These are phyloP conservation scores for Teratosphaeria epicoccoides DNA, from an alignment of 2,329 filamentous ascomycete species.

Conservation along the genomic window DNA sequence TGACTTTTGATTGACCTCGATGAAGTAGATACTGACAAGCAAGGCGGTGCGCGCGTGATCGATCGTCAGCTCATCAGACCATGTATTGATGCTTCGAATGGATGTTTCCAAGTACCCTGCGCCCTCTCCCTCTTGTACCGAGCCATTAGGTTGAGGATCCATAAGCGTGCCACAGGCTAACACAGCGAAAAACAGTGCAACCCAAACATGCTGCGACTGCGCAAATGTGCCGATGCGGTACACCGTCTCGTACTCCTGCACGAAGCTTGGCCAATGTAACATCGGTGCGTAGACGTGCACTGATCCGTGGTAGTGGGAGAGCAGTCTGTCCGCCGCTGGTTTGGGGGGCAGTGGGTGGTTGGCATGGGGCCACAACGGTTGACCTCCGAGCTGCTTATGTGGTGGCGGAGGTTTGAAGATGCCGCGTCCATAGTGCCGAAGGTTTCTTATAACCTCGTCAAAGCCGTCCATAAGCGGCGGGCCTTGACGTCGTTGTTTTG, in stretches of 20 bases:
- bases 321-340: conserved; percentile 57
- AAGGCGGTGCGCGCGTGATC: conserved; percentile 65
- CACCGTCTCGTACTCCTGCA: conserved; percentile 62
- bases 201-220: conserved; percentile 57
- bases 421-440: conserved; percentile 63
- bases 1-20: conserved; percentile 77
- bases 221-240: conserved; percentile 56
- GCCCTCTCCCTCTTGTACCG: conserved; percentile 45
- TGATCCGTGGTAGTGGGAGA: conserved; percentile 65
- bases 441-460: conserved; percentile 58
- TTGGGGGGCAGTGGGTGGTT: conserved; percentile 52
- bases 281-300: conserved; percentile 75
- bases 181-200: conserved; percentile 70
- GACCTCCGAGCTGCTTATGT: conserved; percentile 46
- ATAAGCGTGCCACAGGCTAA: conserved; percentile 75
- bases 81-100: conserved; percentile 62
- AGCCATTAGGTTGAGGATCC: conserved; percentile 44
- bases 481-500: conserved; percentile 49
- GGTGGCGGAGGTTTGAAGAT: conserved; percentile 68
- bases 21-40: conserved; percentile 66
- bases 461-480: conserved; percentile 57
- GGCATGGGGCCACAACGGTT: conserved; percentile 37
- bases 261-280: conserved; percentile 78
- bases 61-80: conserved; percentile 66
- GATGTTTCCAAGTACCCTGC: conserved; percentile 62